Conservation (phyloP, 345 rosid species). For the Aegle marmelos region DNA sequence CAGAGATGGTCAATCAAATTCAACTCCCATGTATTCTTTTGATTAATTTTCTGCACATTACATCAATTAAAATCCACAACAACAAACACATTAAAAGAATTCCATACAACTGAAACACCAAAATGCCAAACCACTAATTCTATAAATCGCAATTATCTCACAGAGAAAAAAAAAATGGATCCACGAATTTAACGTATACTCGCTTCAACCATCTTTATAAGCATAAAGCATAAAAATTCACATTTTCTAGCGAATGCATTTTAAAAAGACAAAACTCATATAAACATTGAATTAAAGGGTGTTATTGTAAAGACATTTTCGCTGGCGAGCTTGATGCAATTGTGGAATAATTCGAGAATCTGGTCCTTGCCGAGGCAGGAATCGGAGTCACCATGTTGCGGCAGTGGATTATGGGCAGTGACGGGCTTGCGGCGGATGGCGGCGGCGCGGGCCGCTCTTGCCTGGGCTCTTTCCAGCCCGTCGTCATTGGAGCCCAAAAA, state of each 20-base stretch:
- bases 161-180: too few relatives aligned
- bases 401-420: slow-evolving; percentile 27
- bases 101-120: neutral
- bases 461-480: slow-evolving; percentile 77
- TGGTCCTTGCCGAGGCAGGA: slow-evolving; percentile 71
- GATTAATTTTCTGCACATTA: slow-evolving; percentile 73
- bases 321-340: slow-evolving; percentile 93
- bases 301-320: slow-evolving; percentile 58
- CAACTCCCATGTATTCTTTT: slow-evolving; percentile 90
- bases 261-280: neutral
- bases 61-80: neutral
- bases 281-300: neutral
- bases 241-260: neutral
- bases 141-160: neutral
- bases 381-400: slow-evolving; percentile 29
- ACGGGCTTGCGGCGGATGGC: slow-evolving; percentile 75
- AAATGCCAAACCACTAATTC: neutral
- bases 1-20: slow-evolving; percentile 78
- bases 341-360: slow-evolving; percentile 78
- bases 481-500: slow-evolving; percentile 84
- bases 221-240: neutral
- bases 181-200: too few relatives aligned
- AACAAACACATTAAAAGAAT: neutral
- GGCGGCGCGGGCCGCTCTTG: slow-evolving; percentile 85
- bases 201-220: too few relatives aligned